phyloP scores from a whole-genome alignment of 495 filamentous ascomycete genomes.

The Aspergillus kassunensis region DNA sequence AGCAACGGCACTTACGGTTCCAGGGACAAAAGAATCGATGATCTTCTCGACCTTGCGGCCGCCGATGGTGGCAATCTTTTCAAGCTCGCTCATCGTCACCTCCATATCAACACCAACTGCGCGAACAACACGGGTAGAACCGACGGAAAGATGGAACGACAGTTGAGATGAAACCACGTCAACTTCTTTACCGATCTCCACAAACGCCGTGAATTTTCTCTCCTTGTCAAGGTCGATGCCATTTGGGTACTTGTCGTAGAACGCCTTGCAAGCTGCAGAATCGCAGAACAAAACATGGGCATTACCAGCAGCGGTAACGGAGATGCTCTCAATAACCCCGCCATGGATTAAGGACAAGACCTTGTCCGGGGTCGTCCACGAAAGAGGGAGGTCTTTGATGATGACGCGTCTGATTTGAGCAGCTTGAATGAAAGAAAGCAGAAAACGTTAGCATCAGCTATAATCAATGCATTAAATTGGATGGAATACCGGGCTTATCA shows the following conservation, averaged over 20 bases:
- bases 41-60: constrained; percentile 38
- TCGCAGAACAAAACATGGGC: constrained; percentile 42
- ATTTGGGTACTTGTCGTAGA: constrained; percentile 39
- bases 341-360: constrained; percentile 42
- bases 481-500: constrained; percentile 25
- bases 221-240: constrained; percentile 37
- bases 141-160: constrained; percentile 26
- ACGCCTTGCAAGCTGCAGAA: constrained; percentile 32
- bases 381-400: constrained; percentile 33
- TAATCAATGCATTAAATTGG: neutral
- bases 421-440: constrained; percentile 16
- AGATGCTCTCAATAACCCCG: constrained; percentile 37
- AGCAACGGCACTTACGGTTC: constrained; percentile 25
- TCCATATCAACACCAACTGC: constrained; percentile 35
- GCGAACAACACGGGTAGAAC: constrained; percentile 38
- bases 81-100: constrained; percentile 25
- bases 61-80: constrained; percentile 25
- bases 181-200: constrained; percentile 32
- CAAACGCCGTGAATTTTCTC: constrained; percentile 24
- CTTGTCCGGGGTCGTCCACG: constrained; percentile 26
- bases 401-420: constrained; percentile 30
- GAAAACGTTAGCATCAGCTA: constrained; percentile 9
- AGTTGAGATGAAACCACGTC: constrained; percentile 37
- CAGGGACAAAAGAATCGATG: constrained; percentile 24
- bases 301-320: constrained; percentile 13